Evolutionary conservation across 305 asterid genomes (phyloP), one percentile per base, ranked within the genome.

Genomic region (Plantago lanceolata): DNA sequence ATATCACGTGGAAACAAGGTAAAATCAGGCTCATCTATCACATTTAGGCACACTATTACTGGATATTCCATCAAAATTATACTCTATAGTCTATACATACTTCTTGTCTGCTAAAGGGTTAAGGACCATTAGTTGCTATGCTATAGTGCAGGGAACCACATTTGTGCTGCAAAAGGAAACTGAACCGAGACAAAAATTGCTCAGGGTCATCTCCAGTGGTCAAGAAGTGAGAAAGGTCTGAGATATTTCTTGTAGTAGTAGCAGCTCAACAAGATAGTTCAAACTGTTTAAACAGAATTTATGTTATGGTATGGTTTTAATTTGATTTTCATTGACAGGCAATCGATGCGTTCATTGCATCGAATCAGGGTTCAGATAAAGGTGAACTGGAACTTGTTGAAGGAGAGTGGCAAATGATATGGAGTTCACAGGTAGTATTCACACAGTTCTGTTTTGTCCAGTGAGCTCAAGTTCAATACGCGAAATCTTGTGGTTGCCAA

Each of bases 1-100:
- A 86, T 91, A 69, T 91, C 98, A 33, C 82, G 87, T 55, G 98
- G 96, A 71, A 91, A 91, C 79, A 91, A 91, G 96, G 98, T 91
- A 49, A 61, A 19, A 51, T 28, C 70, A 59, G 29, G 50, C 54
- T 57, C 64, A 40, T 35, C 19, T 65, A 15, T 40, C 13, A 11
- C 0, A 0, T 40, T 9, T 35, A 20, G 7, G 65, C 57, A 11
- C 56, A 48, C 26, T 28, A 28, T 44, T 61, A 67, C 49, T 48
- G 15, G 49, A 26, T 59, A 1, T 8, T 35, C 13, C 2, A 35
- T 59, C 7, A 48, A 43, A 58, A n/a, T 49, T 68, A n/a, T n/a
- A n/a, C n/a, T n/a, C n/a, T n/a, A n/a, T n/a, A n/a, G n/a, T n/a
- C 48, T 44, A 54, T n/a, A 55, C 24, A 40, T 15, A 15, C 3